These are phyloP conservation scores for Fraxinus platypoda DNA, from an alignment of 305 asterid genomes.

Conservation along the genomic window DNA sequence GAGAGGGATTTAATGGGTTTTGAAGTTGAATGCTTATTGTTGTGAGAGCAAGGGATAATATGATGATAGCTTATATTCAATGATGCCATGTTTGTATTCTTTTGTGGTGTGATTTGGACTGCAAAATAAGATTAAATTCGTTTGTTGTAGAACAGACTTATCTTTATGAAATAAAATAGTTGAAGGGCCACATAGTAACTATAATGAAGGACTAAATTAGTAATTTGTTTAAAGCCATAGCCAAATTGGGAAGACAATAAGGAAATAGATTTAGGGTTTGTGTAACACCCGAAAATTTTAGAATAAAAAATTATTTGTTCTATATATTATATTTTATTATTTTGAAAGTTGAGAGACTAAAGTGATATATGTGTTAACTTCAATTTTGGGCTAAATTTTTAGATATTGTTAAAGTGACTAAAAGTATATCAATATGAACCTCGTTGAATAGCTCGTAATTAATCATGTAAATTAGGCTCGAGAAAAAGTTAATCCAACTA, in stretches of 20 bases:
- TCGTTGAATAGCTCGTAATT: too few relatives aligned
- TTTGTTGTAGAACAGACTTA: background rate
- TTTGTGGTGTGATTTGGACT: background rate
- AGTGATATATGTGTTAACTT: too few relatives aligned
- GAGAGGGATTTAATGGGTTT: background rate
- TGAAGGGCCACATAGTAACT: background rate
- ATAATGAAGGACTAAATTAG: background rate
- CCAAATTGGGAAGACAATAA: background rate
- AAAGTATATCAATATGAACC: too few relatives aligned
- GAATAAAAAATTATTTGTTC: too few relatives aligned
- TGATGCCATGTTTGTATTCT: conserved; percentile 22
- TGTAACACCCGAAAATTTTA: too few relatives aligned
- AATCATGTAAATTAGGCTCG: too few relatives aligned
- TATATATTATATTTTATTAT: too few relatives aligned
- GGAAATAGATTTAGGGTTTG: background rate
- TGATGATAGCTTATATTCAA: conserved; percentile 29
- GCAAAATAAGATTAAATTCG: background rate
- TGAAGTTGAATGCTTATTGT: background rate
- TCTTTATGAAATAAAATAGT: background rate
- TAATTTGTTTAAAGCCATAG: background rate
- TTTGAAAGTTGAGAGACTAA: too few relatives aligned
- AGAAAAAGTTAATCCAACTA: too few relatives aligned
- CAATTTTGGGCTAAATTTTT: too few relatives aligned
- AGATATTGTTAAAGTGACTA: too few relatives aligned
- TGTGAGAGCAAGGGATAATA: conserved; percentile 6